Conservation (phyloP, 306 rosid species). For the Cicer yamashitae region DNA sequence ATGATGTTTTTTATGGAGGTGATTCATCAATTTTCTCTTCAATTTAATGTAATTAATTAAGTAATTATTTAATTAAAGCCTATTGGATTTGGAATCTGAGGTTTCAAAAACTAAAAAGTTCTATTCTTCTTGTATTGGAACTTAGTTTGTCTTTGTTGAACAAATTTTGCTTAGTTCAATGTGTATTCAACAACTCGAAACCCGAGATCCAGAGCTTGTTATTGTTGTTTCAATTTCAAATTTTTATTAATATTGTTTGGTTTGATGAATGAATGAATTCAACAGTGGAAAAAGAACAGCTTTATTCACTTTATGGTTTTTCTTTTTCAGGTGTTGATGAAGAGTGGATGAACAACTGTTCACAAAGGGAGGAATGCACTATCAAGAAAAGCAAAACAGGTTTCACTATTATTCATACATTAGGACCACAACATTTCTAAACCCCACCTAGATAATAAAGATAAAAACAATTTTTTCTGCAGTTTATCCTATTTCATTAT, state of each 20-base stretch:
- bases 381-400: constrained; percentile 94
- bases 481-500: constrained; percentile 45
- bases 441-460: constrained; percentile 52
- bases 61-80: not conserved
- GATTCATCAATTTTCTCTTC: constrained; percentile 44
- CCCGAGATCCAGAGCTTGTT: constrained; percentile 66
- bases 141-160: constrained; percentile 38
- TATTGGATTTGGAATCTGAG: constrained; percentile 46
- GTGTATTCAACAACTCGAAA: constrained; percentile 38
- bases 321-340: constrained; percentile 90
- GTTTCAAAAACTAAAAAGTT: constrained; percentile 24
- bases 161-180: constrained; percentile 39
- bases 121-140: constrained; percentile 43
- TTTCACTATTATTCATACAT: constrained; percentile 60
- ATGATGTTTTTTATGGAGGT: constrained; percentile 77
- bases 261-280: constrained; percentile 52
- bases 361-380: constrained; percentile 83
- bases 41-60: constrained; percentile 44
- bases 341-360: constrained; percentile 81
- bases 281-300: constrained; percentile 68
- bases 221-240: constrained; percentile 15
- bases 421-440: constrained; percentile 73
- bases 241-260: constrained; percentile 45
- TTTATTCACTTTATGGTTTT: constrained; percentile 66
- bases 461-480: constrained; percentile 35